Base-by-base conservation (phyloP, 1,139 yeast genomes). In the Oligophagozyma castellii region DNA sequence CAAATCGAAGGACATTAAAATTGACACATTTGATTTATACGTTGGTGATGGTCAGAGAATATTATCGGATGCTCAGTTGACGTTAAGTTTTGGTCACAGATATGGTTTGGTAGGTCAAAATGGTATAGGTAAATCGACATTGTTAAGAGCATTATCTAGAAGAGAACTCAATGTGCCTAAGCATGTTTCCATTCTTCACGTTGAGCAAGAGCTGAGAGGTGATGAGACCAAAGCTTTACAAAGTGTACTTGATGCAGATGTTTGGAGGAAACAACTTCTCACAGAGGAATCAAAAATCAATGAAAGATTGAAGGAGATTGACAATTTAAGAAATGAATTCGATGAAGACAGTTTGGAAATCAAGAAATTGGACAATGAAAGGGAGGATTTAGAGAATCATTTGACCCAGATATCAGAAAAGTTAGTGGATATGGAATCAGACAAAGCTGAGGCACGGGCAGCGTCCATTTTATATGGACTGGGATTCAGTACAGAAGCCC, bases 51-150 rank as follows among this genome's bases (percentile, higher is more conserved):
- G 95, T 36, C 78, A 79, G 58, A 73, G 98, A 59, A 86, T 89
- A 34, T 66, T 89, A 41, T 74, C 92, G 33, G 93, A 86, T 53
- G 80, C 96, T 14, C 70, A 86, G 14, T 67, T 89, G 40, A 76
- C 94, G 1, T 67, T 89, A 42, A 76, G 95, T 20, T 76, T 77
- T 51, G 98, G 98, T 32, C 83, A 83, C 57, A 70, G 98, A 55
- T 89, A 89, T 44, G 99, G 98, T 71, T 63, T 89, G 34, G 94
- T 89, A 27, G 99, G 99, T 57, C 93, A 86, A 53, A 89, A 89
- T 61, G 99, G 99, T 84, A 84, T 92, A 46, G 99, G 99, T 75
- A 89, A 89, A 54, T 86, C 96, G 24, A 89, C 98, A 0, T 61
- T 89, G 33, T 64, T 89, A 47, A 68, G 83, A 44, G 99, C 99